phyloP scores from a whole-genome alignment of 169 alveolate species.

The Eimeria tenella region DNA sequence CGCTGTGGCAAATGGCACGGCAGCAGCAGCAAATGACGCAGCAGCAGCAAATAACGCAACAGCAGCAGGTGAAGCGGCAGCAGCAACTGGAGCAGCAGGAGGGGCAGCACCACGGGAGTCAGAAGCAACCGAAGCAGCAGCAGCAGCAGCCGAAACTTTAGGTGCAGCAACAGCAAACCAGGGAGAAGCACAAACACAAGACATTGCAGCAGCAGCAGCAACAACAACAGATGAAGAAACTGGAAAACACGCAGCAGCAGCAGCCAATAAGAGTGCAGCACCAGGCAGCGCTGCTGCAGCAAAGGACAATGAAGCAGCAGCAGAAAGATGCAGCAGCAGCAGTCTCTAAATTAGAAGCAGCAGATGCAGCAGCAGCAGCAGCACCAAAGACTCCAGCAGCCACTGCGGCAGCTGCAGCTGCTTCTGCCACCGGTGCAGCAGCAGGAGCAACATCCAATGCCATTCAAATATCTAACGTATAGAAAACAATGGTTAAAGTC shows the following conservation, averaged over 20 bases:
- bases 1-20: background rate
- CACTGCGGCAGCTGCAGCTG: background rate
- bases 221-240: background rate
- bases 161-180: background rate
- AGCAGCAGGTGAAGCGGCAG: background rate
- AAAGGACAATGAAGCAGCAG: background rate
- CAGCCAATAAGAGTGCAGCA: background rate
- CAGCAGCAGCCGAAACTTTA: background rate
- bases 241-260: background rate
- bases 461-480: background rate
- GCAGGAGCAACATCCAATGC: background rate
- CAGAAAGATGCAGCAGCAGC: background rate
- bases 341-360: background rate
- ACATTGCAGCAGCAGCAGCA: background rate
- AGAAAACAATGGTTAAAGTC: background rate
- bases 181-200: background rate
- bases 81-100: background rate
- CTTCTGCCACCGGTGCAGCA: background rate
- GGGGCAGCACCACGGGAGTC: background rate
- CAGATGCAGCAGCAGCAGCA: background rate
- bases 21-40: background rate
- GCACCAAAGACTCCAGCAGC: background rate
- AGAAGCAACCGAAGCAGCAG: background rate
- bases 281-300: background rate
- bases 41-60: conserved; percentile 1